Evolutionary conservation across 1,284 basidiomycete genomes (phyloP).

Genomic region (Volvariella surrecta): DNA sequence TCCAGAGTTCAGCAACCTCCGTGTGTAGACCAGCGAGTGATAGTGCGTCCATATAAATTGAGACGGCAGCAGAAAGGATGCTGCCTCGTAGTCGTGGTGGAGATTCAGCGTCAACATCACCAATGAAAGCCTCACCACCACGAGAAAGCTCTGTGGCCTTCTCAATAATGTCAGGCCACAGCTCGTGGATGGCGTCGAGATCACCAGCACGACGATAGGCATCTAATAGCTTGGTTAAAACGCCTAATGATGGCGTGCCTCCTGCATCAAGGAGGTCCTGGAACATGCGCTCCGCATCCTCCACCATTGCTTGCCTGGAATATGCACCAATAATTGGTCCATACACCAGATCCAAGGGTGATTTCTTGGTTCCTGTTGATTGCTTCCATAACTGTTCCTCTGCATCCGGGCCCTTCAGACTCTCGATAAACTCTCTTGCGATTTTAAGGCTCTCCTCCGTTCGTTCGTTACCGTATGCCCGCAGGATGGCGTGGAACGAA

Average conservation of each 20-base stretch:
- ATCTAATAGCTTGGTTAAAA: constrained; percentile 66
- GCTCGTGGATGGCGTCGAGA: constrained; percentile 42
- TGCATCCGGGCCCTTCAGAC: constrained; percentile 30
- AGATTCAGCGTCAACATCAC: background rate
- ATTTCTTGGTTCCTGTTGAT: constrained; percentile 26
- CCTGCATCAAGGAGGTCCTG: constrained; percentile 47
- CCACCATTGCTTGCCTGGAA: constrained; percentile 35
- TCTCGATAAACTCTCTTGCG: constrained; percentile 56
- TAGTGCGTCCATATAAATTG: constrained; percentile 77
- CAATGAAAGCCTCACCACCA: background rate
- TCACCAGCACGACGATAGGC: constrained; percentile 62
- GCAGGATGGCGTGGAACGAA: constrained; percentile 68
- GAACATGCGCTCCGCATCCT: constrained; percentile 53
- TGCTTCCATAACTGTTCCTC: constrained; percentile 30
- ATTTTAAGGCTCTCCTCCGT: constrained; percentile 40
- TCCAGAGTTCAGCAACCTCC: constrained; percentile 68
- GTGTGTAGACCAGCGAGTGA: constrained; percentile 56
- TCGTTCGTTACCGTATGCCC: constrained; percentile 45
- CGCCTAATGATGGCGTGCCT: constrained; percentile 48
- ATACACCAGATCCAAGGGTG: constrained; percentile 48
- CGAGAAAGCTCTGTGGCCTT: constrained; percentile 30
- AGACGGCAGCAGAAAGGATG: constrained; percentile 72
- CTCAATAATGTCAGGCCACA: constrained; percentile 70
- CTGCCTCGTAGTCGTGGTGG: constrained; percentile 30
- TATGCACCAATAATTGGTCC: constrained; percentile 59